Percentiles rank a stretch among this genome's conserved stretches.
phyloP scores from a whole-genome alignment of 164 flowering plant species.

The Cinnamomum chago region DNA sequence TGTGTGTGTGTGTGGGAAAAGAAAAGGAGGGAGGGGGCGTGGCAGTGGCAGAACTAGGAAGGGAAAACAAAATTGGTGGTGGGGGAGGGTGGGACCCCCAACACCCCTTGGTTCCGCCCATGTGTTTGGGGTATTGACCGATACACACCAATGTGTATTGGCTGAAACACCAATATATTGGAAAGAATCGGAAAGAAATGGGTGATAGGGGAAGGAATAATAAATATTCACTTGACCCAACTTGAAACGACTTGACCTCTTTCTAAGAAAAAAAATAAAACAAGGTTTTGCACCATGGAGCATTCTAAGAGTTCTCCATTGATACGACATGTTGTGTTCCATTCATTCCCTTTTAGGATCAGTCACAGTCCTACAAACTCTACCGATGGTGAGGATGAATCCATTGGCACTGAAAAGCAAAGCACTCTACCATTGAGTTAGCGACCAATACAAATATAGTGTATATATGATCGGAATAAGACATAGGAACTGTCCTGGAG shows the following conservation, averaged over 20 bases:
- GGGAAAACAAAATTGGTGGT: too few species aligned
- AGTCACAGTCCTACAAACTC: background rate
- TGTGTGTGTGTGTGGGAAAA: too few species aligned
- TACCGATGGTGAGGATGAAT: background rate
- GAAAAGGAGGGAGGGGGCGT: too few species aligned
- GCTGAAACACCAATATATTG: too few species aligned
- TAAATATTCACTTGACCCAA: slow-evolving; percentile 2
- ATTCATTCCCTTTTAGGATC: slow-evolving; percentile 6
- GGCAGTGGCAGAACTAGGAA: too few species aligned
- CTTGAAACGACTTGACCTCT: background rate
- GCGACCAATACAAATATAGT: background rate
- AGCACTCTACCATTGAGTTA: background rate
- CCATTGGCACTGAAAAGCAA: background rate
- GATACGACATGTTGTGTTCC: slow-evolving; percentile 3
- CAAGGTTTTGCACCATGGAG: slow-evolving; percentile 2
- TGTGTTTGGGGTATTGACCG: too few species aligned
- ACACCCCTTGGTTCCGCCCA: too few species aligned
- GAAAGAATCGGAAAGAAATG: too few species aligned
- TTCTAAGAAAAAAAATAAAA: background rate
- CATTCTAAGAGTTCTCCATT: background rate
- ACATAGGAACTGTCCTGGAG: too few species aligned
- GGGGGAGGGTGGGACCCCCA: too few species aligned
- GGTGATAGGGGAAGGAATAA: too few species aligned
- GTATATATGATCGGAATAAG: background rate
- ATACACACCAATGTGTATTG: too few species aligned